These are phyloP conservation scores for Globisporangium solare DNA, from an alignment of 352 stramenopile genomes.

Conservation along the genomic window DNA sequence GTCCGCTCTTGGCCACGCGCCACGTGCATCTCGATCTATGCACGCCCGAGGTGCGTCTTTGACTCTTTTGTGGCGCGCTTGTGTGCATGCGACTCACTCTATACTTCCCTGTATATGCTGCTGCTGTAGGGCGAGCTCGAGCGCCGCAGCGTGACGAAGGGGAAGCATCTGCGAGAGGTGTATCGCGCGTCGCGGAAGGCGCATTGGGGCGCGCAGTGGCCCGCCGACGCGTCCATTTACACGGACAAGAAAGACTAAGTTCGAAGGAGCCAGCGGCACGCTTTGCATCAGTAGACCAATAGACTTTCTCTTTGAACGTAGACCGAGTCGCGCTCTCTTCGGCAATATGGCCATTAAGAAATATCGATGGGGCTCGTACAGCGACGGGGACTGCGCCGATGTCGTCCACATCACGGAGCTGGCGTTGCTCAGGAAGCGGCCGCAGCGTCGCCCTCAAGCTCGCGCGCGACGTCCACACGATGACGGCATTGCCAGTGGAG, in stretches of 20 bases:
- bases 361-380: no score
- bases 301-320: background rate
- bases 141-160: conserved; percentile 69
- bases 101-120: conserved; percentile 8
- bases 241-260: conserved; percentile 30
- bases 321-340: background rate
- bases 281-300: background rate
- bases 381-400: background rate
- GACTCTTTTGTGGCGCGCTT: background rate
- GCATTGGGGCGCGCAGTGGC: conserved; percentile 77
- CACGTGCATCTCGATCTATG: conserved; percentile 83
- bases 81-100: conserved; percentile 4
- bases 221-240: conserved; percentile 61
- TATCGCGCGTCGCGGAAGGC: conserved; percentile 81
- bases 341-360: no score
- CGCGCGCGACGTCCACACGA: background rate
- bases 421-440: background rate
- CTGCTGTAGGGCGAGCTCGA: conserved; percentile 57
- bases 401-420: background rate
- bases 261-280: background rate
- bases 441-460: background rate
- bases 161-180: conserved; percentile 69
- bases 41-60: conserved; percentile 51
- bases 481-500: background rate
- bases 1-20: conserved; percentile 62